These are phyloP conservation scores for Populus deltoides DNA, from an alignment of 345 rosid genomes.

Conservation along the genomic window DNA sequence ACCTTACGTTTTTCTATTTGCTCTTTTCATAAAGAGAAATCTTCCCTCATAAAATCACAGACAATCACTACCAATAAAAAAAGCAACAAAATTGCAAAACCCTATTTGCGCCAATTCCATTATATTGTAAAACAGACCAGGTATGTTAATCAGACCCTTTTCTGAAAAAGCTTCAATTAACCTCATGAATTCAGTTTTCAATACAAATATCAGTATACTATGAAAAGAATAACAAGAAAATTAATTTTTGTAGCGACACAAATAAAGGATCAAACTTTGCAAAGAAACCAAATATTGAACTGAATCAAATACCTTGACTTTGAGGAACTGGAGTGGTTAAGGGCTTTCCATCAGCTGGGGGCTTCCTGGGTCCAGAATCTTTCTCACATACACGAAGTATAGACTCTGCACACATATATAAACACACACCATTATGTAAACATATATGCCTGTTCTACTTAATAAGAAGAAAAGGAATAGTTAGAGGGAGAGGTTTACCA, in stretches of 20 bases:
- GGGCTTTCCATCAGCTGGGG: slow-evolving; percentile 35
- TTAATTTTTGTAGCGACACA: background rate
- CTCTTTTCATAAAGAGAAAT: too few relatives aligned
- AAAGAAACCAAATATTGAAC: background rate
- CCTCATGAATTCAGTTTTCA: background rate
- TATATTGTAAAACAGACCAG: background rate
- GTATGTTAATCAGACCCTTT: background rate
- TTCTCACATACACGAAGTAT: slow-evolving; percentile 36
- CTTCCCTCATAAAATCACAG: too few relatives aligned
- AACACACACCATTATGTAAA: background rate
- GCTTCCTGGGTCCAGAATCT: slow-evolving; percentile 16
- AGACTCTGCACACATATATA: slow-evolving; percentile 36
- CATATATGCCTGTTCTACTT: background rate
- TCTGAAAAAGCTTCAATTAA: background rate
- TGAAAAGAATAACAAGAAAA: background rate
- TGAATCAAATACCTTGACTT: slow-evolving; percentile 49
- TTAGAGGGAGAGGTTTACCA: slow-evolving; percentile 18
- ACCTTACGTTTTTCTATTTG: background rate
- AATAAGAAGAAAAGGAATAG: background rate
- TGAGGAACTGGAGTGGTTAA: slow-evolving; percentile 36
- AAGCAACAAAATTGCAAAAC: too few relatives aligned
- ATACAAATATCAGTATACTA: background rate
- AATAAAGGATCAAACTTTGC: background rate
- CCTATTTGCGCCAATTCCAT: background rate
- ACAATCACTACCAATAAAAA: too few relatives aligned